Conservation (phyloP, 257 asterid species). For the Ehretia macrophylla region DNA sequence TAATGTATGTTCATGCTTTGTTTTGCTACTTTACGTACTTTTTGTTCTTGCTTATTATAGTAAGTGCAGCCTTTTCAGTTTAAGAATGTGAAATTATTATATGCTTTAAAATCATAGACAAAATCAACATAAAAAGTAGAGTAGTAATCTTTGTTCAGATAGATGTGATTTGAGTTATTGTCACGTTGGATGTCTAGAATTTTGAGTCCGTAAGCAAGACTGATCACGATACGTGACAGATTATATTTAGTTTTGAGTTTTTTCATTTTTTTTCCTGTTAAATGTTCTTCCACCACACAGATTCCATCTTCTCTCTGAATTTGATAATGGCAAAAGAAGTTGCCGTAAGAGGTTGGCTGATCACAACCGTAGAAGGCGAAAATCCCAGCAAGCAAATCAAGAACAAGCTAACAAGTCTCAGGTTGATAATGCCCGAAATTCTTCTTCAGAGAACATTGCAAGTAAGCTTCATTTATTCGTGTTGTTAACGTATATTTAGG, state of each 20-base stretch:
- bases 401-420: constrained; percentile 43
- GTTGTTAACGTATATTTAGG: too few relatives aligned
- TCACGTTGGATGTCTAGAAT: background rate
- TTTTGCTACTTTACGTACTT: constrained; percentile 27
- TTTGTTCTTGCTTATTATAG: constrained; percentile 40
- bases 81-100: constrained; percentile 4
- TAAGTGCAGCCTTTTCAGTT: constrained; percentile 21
- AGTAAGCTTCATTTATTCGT: constrained; percentile 7
- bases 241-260: too few relatives aligned
- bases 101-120: constrained; percentile 3
- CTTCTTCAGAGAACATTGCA: constrained; percentile 50
- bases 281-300: constrained; percentile 26
- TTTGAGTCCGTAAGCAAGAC: background rate
- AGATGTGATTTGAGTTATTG: too few relatives aligned
- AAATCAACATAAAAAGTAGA: constrained; percentile 8
- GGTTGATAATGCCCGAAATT: constrained; percentile 35
- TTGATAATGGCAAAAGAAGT: constrained; percentile 91
- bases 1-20: constrained; percentile 22
- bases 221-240: too few relatives aligned
- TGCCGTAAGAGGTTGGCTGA: constrained; percentile 97
- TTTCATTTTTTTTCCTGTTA: background rate
- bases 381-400: constrained; percentile 59
- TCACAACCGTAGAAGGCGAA: constrained; percentile 86
- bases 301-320: constrained; percentile 84
- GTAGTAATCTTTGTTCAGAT: too few relatives aligned